A percentile compares a stretch with the other conserved stretches of the same genome.
Conservation (phyloP, 2,329 filamentous ascomycete species). For the Chrysosporium keratinophilum region DNA sequence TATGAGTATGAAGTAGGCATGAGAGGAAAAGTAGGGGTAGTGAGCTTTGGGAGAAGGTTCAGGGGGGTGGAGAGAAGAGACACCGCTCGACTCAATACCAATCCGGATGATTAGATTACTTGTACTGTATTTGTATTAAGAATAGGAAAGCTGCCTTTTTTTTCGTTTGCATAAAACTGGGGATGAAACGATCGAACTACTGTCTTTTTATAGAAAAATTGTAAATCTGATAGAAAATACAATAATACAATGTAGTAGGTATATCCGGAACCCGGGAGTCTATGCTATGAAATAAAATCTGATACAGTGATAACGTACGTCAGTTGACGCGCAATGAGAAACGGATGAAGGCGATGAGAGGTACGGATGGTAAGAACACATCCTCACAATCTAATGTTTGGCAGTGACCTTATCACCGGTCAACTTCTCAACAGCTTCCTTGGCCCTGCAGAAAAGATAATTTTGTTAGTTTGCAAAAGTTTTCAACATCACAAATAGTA, state of each 20-base stretch:
- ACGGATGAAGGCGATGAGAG: slow-evolving; percentile 14
- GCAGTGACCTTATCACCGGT: slow-evolving; percentile 54
- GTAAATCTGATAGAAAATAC: neutral
- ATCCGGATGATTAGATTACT: slow-evolving; percentile 1
- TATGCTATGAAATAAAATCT: slow-evolving; percentile 3
- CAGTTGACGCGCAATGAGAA: neutral
- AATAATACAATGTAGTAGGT: neutral
- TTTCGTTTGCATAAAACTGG: neutral
- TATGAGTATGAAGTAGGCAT: neutral
- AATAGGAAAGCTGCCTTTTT: neutral
- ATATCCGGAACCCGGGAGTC: neutral
- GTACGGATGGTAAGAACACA: slow-evolving; percentile 32
- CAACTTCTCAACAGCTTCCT: slow-evolving; percentile 55
- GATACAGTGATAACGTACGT: neutral
- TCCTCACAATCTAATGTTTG: slow-evolving; percentile 44
- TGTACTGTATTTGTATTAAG: slow-evolving; percentile 9
- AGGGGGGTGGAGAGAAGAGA: slow-evolving; percentile 5
- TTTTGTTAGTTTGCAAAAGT: slow-evolving; percentile 19
- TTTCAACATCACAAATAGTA: slow-evolving; percentile 19
- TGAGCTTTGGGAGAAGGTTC: neutral
- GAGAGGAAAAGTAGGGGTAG: neutral
- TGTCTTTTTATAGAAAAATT: too few relatives aligned
- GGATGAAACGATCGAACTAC: neutral
- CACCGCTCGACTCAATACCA: slow-evolving; percentile 2
- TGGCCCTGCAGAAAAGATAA: slow-evolving; percentile 42